Base-by-base conservation (phyloP, 352 stramenopile species). In the Pythium myriotylum region DNA sequence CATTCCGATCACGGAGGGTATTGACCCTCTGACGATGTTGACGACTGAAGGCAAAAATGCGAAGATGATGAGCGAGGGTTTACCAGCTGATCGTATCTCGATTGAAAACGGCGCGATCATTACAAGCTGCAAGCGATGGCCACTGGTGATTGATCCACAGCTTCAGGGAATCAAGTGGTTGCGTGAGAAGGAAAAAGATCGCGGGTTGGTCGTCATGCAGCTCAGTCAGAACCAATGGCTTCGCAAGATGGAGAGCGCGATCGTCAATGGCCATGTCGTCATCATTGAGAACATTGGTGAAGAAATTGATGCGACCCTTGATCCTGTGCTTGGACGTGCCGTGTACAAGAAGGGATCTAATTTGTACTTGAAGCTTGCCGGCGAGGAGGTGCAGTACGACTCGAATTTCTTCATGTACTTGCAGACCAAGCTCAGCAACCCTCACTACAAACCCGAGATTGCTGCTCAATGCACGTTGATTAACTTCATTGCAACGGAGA, bases 131-230 rank as follows among this genome's bases (percentile, higher is more conserved):
- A 98, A 98, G 68, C 88, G 97, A 6, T 99, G 97, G 96, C 97
- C 96, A 13, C 68, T 99, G 23, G 91, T 99, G 39, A 99, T 99
- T 53, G 97, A 99, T 68, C 97, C 97, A 55, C 97, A 99, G 70
- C 69, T 97, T 17, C 97, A 99, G 75, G 97, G 95, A 6, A 99
- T 99, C 76, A 99, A 99, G 67, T 99, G 97, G 97, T 87, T 99
- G 16, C 86, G 87, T 40, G 86, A 94, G 52, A 98, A 98, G 59
- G 94, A 98, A 68, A 96, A 98, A 61, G 85, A 93, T 43, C 86
- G 93, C 19, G 81, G 92, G 0, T 70, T 99, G 0, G 70, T 96
- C 16, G 93, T 98, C 41, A 85, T 99, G 65, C 95, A 99, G 54
- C 61, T 99, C 19, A 98, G 89, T 4, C 94, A 99, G 68, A 98